These are phyloP conservation scores for Papiliotrema terrestris DNA, from an alignment of 1,284 basidiomycete species.

Conservation along the genomic window DNA sequence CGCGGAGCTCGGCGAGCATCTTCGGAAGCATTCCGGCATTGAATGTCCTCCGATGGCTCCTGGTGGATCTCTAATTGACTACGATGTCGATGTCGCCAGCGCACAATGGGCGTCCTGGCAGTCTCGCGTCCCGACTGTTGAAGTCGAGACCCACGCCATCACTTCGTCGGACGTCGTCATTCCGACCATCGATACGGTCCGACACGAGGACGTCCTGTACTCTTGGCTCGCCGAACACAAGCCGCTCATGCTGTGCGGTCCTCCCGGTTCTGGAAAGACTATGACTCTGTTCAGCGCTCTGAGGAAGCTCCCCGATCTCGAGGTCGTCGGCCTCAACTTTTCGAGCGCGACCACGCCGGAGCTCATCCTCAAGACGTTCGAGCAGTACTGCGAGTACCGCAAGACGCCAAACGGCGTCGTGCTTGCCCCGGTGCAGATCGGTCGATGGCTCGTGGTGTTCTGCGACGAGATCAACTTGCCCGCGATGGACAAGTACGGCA, in stretches of 20 bases:
- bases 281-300: slow-evolving; percentile 99
- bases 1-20: slow-evolving; percentile 83
- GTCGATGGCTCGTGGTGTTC: slow-evolving; percentile 97
- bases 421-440: slow-evolving; percentile 89
- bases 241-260: slow-evolving; percentile 96
- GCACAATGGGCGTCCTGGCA: slow-evolving; percentile 94
- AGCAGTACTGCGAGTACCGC: slow-evolving; percentile 98
- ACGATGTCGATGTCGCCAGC: slow-evolving; percentile 79
- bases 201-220: slow-evolving; percentile 97
- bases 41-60: slow-evolving; percentile 74
- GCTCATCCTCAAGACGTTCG: slow-evolving; percentile 97
- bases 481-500: slow-evolving; percentile 96
- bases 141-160: slow-evolving; percentile 94
- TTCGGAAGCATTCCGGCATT: slow-evolving; percentile 79
- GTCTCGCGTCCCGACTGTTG: slow-evolving; percentile 84
- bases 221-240: slow-evolving; percentile 99
- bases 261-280: slow-evolving; percentile 98
- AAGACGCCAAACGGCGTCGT: slow-evolving; percentile 97
- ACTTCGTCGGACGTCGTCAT: slow-evolving; percentile 95
- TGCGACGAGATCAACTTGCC: slow-evolving; percentile 99
- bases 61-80: slow-evolving; percentile 89
- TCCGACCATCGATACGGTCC: slow-evolving; percentile 96
- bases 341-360: slow-evolving; percentile 98
- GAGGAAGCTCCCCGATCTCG: slow-evolving; percentile 96
- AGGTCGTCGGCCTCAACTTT: slow-evolving; percentile 98